Percentiles rank a stretch among this genome's conserved stretches.
Conservation (phyloP, 371 early-diverging fungal species). For the Basidiobolus meristosporus region DNA sequence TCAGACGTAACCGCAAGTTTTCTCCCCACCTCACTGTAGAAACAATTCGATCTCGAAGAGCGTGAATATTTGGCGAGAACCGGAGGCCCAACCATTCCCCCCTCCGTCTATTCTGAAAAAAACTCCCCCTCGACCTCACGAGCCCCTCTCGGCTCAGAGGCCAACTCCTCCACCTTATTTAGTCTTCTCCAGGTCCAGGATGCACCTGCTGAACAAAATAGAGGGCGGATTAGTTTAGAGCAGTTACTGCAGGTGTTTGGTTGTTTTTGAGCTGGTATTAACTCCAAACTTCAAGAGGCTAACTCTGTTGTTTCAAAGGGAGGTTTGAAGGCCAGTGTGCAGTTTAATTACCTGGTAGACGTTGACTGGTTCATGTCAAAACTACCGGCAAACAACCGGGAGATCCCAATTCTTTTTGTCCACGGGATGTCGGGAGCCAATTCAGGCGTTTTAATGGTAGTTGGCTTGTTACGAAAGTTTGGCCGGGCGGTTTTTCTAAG, state of each 20-base stretch:
- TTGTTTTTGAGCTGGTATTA: not conserved
- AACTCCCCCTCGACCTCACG: too few species aligned
- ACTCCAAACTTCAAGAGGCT: not conserved
- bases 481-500: not conserved
- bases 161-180: too few species aligned
- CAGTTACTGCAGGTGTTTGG: not conserved
- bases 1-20: too few species aligned
- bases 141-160: too few species aligned
- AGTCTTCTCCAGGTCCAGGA: too few species aligned
- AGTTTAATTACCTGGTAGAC: slow-evolving; percentile 24
- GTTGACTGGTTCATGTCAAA: slow-evolving; percentile 13
- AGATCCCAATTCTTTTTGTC: slow-evolving; percentile 9
- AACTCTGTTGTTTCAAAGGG: slow-evolving; percentile 2
- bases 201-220: too few species aligned
- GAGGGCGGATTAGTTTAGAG: too few species aligned
- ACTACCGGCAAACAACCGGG: slow-evolving; percentile 7
- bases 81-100: too few species aligned
- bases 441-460: not conserved
- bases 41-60: too few species aligned
- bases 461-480: not conserved
- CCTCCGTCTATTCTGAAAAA: too few species aligned
- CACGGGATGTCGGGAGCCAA: slow-evolving; percentile 9
- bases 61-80: too few species aligned
- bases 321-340: slow-evolving; percentile 12
- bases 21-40: too few species aligned